Percentiles rank a stretch among this genome's conserved stretches.
Conservation (phyloP, 192 early-diverging fungal genomes). For the Coemansia sp. region DNA sequence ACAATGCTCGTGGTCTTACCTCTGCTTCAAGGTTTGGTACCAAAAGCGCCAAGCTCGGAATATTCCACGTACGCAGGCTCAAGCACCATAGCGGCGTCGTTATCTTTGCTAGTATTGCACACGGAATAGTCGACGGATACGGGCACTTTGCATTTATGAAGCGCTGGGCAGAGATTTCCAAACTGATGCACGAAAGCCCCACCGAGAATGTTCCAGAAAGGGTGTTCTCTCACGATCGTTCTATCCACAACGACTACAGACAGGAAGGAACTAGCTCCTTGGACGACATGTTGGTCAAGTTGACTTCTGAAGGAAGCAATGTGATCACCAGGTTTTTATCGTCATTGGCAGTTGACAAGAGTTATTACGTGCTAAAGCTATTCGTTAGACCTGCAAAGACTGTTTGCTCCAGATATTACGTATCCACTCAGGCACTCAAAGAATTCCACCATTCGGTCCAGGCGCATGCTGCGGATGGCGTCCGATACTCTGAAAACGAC, state of each 20-base stretch:
- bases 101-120: constrained; percentile 9
- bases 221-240: background rate
- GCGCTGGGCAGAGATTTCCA: constrained; percentile 14
- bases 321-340: background rate
- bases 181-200: background rate
- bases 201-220: background rate
- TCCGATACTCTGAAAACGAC: background rate
- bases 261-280: background rate
- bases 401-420: background rate
- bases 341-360: constrained; percentile 4
- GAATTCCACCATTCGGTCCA: background rate
- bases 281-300: background rate
- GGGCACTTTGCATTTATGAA: constrained; percentile 8
- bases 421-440: background rate
- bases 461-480: background rate
- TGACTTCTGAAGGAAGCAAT: background rate
- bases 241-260: background rate
- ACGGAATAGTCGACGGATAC: constrained; percentile 5
- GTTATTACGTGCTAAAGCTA: background rate
- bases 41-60: constrained; percentile 5
- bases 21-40: background rate
- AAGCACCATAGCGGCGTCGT: constrained; percentile 18
- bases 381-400: background rate
- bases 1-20: background rate
- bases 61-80: constrained; percentile 5